Base-by-base conservation (phyloP, 345 rosid species). In the Kernera saxatilis region DNA sequence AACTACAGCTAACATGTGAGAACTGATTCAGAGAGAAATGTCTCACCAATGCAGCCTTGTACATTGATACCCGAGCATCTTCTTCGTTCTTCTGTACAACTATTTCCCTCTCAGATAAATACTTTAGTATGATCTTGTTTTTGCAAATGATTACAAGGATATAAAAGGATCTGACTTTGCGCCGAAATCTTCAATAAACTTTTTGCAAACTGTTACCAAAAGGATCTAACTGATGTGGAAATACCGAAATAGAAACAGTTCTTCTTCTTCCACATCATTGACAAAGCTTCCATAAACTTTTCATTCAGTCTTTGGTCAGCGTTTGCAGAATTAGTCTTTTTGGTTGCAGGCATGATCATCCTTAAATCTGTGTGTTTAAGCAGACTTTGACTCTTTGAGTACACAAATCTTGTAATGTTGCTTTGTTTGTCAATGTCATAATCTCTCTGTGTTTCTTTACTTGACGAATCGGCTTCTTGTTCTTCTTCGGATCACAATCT, bases 1-100 rank as follows among this genome's bases (percentile, higher is more conserved):
- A 78, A 33, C 89, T 5, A 90, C 90, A 40, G 80, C 78, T 45
- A 85, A 86, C 67, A 73, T 90, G 85, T 92, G 75, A 84, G 70
- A 69, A 15, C 43, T 46, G 69, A 36, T 60, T 49, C 55, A 37
- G 59, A 64, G 71, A 45, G 15, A 26, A 25, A 19, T 37, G 37
- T 56, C 4, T n/a, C 41, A 9, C 26, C 59, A 65, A 65, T 73
- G 66, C 67, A 73, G 56, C 26, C 36, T 27, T 66, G 77, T 73
- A 73, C 53, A 73, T 73, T 4, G 77, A 66, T 73, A 73, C 67
- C 35, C 49, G 9, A 73, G 8, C 59, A 55, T 37, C 51, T 27
- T 66, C 72, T 66, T 46, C 19, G 8, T 57, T 66, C 72, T 57
- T 39, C 29, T 73, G 77, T 73, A 66, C 51, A 65, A 57, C 77